phyloP scores from a whole-genome alignment of 805 yeast genomes.

The Suhomyces kilbournensis region DNA sequence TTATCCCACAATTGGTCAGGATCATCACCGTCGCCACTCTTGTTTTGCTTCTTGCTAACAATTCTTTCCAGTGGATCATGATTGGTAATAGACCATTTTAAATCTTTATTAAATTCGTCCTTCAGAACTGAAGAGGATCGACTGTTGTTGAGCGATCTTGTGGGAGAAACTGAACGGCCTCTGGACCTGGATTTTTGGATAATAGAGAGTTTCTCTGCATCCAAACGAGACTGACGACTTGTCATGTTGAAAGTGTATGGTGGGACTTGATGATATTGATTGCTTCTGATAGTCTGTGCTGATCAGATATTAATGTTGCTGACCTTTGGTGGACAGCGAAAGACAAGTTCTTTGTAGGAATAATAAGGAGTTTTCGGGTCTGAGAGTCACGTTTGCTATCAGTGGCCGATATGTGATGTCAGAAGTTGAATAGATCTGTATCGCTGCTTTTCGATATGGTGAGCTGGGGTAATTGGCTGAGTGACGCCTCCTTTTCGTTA shows the following conservation, averaged over 20 bases:
- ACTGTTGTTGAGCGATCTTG: slow-evolving; percentile 22
- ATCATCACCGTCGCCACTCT: slow-evolving; percentile 10
- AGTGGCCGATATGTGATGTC: not conserved
- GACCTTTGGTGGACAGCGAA: not conserved
- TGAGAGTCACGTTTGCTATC: not conserved
- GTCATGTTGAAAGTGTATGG: slow-evolving; percentile 16
- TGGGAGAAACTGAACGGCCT: slow-evolving; percentile 38
- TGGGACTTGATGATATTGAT: not conserved
- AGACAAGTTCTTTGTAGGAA: not conserved
- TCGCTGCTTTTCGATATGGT: not conserved
- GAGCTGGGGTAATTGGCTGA: not conserved
- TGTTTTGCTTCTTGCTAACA: not conserved
- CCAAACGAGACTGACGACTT: slow-evolving; percentile 34
- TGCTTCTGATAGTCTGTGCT: not conserved
- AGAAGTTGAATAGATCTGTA: not conserved
- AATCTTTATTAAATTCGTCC: slow-evolving; percentile 38
- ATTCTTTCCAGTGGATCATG: slow-evolving; percentile 71
- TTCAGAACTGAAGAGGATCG: slow-evolving; percentile 36
- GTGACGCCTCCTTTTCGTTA: not conserved
- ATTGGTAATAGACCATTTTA: slow-evolving; percentile 64
- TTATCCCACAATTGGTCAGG: slow-evolving; percentile 21
- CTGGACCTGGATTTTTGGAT: slow-evolving; percentile 38
- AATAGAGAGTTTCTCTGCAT: slow-evolving; percentile 41
- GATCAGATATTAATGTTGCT: not conserved
- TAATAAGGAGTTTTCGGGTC: not conserved